A percentile compares a stretch with the other conserved stretches of the same genome.
Conservation (phyloP, 2,329 filamentous ascomycete genomes). For the Coniochaeta prunicola region DNA sequence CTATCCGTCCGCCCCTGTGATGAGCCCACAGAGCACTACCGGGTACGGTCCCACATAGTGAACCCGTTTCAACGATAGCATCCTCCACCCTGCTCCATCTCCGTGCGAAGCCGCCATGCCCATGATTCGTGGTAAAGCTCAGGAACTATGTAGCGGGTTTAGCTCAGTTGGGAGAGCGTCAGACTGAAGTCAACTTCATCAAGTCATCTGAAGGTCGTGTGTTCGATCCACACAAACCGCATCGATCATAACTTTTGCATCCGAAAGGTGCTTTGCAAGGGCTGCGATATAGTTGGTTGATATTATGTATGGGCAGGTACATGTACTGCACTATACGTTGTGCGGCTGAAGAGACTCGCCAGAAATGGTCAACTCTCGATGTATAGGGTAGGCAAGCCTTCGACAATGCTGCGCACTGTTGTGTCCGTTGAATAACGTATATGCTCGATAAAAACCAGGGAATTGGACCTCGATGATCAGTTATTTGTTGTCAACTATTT, state of each 20-base stretch:
- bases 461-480: no score
- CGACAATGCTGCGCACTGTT: no score
- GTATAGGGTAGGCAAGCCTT: no score
- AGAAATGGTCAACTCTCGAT: no score
- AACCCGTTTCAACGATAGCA: neutral
- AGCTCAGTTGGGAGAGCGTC: conserved; percentile 1
- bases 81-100: neutral
- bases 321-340: no score
- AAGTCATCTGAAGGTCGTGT: neutral
- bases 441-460: no score
- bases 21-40: neutral
- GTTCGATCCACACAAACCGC: conserved; percentile 1
- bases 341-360: no score
- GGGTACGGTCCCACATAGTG: neutral
- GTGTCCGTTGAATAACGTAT: no score
- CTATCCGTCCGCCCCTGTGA: neutral
- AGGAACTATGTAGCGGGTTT: neutral
- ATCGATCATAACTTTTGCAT: neutral
- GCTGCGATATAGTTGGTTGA: neutral
- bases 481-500: no score
- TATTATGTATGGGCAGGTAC: no score
- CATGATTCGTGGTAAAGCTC: neutral
- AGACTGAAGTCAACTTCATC: conserved; percentile 2
- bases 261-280: neutral
- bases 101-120: neutral